phyloP scores from a whole-genome alignment of 441 rosid genomes.

The Mallotus japonicus region DNA sequence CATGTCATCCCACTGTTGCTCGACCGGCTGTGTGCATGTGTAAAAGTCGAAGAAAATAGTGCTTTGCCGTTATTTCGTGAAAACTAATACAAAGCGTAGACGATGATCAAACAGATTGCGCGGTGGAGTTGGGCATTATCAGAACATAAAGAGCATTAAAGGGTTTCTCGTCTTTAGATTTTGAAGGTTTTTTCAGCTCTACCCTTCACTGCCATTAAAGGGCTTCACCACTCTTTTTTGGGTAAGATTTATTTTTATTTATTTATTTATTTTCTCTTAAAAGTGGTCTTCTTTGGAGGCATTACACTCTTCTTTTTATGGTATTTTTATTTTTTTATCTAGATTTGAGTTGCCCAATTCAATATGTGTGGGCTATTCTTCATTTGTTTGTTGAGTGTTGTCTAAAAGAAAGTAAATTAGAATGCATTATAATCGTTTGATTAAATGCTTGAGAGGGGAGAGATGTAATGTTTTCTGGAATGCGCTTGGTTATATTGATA shows the following conservation, averaged over 20 bases:
- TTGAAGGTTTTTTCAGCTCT: background rate
- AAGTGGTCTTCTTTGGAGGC: no score
- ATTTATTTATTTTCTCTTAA: background rate
- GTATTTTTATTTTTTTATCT: background rate
- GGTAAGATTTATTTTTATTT: conserved; percentile 13
- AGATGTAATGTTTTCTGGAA: no score
- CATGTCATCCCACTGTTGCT: no score
- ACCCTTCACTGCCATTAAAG: background rate
- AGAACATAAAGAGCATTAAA: background rate
- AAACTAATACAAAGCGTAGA: no score
- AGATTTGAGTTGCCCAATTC: background rate
- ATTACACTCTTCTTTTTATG: background rate
- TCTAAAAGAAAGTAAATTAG: background rate
- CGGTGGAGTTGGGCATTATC: background rate
- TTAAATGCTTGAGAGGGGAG: conserved; percentile 24
- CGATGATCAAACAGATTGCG: no score
- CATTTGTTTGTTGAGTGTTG: no score
- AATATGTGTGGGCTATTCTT: background rate
- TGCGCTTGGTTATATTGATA: background rate
- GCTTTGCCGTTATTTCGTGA: background rate
- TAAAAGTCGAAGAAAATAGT: no score
- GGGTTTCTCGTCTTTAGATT: background rate
- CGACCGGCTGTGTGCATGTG: no score
- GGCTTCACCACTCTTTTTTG: background rate
- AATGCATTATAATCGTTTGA: conserved; percentile 23